Conservation (phyloP, 768 basidiomycete genomes). For the Leccinum sublutescens region DNA sequence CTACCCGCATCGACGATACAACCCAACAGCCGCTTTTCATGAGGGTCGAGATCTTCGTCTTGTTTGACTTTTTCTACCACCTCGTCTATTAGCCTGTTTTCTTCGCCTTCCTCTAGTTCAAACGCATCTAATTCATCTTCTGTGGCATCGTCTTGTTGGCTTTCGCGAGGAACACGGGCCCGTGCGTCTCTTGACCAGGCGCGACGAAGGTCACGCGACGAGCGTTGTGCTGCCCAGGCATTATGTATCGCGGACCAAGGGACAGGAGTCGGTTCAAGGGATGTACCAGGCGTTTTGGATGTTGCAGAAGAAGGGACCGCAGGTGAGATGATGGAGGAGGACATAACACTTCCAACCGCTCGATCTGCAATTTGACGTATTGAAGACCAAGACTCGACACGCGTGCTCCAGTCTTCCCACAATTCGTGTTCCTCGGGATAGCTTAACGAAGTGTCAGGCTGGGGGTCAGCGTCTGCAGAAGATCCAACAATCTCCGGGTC, state of each 20-base stretch:
- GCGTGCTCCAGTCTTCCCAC: conserved; percentile 68
- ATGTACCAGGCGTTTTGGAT: conserved; percentile 20
- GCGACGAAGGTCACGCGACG: conserved; percentile 51
- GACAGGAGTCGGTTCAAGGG: conserved; percentile 52
- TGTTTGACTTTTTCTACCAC: conserved; percentile 75
- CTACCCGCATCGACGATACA: conserved; percentile 85
- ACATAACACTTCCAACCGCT: conserved; percentile 65
- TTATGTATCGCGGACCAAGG: conserved; percentile 65
- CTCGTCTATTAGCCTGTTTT: conserved; percentile 47
- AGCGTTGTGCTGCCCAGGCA: conserved; percentile 62
- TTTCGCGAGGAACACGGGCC: conserved; percentile 33
- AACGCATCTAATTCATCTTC: conserved; percentile 31
- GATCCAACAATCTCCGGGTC: conserved; percentile 16
- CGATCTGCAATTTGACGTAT: conserved; percentile 75
- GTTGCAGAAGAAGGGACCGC: conserved; percentile 6
- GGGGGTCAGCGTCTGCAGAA: conserved; percentile 14
- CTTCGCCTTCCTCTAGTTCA: conserved; percentile 36
- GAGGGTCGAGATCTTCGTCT: conserved; percentile 71
- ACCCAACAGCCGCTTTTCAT: conserved; percentile 76
- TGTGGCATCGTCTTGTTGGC: conserved; percentile 32
- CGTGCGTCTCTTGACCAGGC: conserved; percentile 58
- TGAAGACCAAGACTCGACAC: conserved; percentile 64
- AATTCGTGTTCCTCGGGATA: conserved; percentile 33
- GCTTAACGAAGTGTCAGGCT: conserved; percentile 3
- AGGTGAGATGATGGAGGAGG: conserved; percentile 22